These are phyloP conservation scores for Brassica incana DNA, from an alignment of 345 rosid species.

Conservation along the genomic window DNA sequence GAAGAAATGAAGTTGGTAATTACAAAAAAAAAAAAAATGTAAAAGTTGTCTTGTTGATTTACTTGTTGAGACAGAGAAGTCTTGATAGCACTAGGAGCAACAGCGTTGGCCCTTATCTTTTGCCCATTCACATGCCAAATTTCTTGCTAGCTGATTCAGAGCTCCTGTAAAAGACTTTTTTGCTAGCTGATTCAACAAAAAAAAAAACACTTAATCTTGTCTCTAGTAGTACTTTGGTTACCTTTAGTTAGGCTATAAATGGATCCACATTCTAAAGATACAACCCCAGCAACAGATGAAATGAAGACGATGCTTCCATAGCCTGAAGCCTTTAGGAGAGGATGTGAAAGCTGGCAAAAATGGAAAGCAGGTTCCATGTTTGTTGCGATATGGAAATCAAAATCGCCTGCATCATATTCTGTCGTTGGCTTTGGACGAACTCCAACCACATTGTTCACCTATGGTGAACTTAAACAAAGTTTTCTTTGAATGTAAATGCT, in stretches of 20 bases:
- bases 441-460: slow-evolving; percentile 60
- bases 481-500: not conserved
- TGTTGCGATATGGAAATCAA: slow-evolving; percentile 37
- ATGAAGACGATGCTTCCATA: slow-evolving; percentile 54
- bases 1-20: not conserved
- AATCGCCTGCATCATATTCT: slow-evolving; percentile 48
- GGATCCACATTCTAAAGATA: slow-evolving; percentile 24
- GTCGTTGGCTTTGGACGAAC: slow-evolving; percentile 35
- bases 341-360: slow-evolving; percentile 56
- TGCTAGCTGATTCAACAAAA: not conserved
- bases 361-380: slow-evolving; percentile 58
- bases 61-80: slow-evolving; percentile 45
- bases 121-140: slow-evolving; percentile 76
- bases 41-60: not conserved
- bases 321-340: slow-evolving; percentile 56
- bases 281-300: slow-evolving; percentile 45
- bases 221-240: not conserved
- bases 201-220: not conserved
- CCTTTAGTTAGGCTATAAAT: slow-evolving; percentile 39
- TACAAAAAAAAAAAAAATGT: not conserved
- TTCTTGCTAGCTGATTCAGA: slow-evolving; percentile 50
- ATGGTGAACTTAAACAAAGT: not conserved
- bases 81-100: slow-evolving; percentile 47
- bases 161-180: slow-evolving; percentile 38
- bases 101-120: slow-evolving; percentile 53